phyloP scores from a whole-genome alignment of 345 rosid genomes.

The Brassica nigra region DNA sequence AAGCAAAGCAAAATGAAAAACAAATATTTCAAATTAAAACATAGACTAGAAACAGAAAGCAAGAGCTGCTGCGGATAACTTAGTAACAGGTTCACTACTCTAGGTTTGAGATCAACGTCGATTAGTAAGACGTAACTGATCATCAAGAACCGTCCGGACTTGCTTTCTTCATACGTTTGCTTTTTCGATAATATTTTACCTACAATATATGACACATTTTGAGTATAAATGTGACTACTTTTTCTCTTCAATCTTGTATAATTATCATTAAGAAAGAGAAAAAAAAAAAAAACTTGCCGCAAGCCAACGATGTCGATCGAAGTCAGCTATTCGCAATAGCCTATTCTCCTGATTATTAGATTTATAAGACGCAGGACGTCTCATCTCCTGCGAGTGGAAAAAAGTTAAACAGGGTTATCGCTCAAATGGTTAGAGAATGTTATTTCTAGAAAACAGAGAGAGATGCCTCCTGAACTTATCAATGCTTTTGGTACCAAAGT shows the following conservation, averaged over 20 bases:
- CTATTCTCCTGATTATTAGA: no score
- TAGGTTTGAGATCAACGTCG: background rate
- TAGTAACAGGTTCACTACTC: background rate
- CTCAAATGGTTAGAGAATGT: no score
- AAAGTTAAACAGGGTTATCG: no score
- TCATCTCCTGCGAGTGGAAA: no score
- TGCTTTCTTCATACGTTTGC: background rate
- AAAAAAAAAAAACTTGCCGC: no score
- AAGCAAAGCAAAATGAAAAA: no score
- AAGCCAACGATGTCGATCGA: no score
- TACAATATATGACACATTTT: background rate
- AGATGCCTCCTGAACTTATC: background rate
- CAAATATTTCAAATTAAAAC: background rate
- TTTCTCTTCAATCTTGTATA: background rate
- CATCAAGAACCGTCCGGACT: background rate
- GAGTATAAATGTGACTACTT: background rate
- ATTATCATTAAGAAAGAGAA: no score
- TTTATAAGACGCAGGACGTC: no score
- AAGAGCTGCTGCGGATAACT: background rate
- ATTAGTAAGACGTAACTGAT: background rate
- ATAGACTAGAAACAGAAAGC: no score
- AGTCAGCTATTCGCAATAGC: no score
- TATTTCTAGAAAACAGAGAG: no score
- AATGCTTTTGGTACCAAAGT: background rate
- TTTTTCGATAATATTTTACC: background rate